Evolutionary conservation across 1,139 yeast genomes (phyloP).

Genomic region (Taphrina betulina): DNA sequence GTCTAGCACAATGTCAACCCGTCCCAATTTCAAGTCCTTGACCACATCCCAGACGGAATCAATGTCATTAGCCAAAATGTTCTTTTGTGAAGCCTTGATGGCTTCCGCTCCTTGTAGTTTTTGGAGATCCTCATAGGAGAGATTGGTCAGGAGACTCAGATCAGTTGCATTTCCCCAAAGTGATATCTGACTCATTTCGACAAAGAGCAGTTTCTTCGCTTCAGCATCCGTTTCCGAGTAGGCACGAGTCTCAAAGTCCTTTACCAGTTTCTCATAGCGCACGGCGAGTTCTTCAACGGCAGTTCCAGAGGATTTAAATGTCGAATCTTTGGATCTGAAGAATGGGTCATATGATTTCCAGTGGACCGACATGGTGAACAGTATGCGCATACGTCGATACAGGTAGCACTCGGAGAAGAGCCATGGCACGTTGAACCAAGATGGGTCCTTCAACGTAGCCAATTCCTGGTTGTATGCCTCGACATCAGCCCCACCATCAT

Average conservation of each 20-base stretch:
- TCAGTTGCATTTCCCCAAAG: slow-evolving; percentile 99
- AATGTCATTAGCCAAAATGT: slow-evolving; percentile 76
- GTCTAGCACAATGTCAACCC: slow-evolving; percentile 85
- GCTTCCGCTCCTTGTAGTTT: slow-evolving; percentile 82
- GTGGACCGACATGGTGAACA: slow-evolving; percentile 47
- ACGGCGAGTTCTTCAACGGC: slow-evolving; percentile 83
- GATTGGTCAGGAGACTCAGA: slow-evolving; percentile 76
- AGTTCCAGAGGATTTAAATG: slow-evolving; percentile 69
- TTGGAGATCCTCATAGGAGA: slow-evolving; percentile 78
- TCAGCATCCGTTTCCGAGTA: slow-evolving; percentile 46
- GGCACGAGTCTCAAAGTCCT: slow-evolving; percentile 43
- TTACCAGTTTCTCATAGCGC: slow-evolving; percentile 57
- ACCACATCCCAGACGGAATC: slow-evolving; percentile 60
- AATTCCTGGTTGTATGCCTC: slow-evolving; percentile 48
- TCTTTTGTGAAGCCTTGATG: slow-evolving; percentile 76
- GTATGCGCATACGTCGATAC: slow-evolving; percentile 62
- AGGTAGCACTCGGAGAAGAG: slow-evolving; percentile 78
- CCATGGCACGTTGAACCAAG: slow-evolving; percentile 95
- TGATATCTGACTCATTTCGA: slow-evolving; percentile 80
- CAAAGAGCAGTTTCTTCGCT: slow-evolving; percentile 49
- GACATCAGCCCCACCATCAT: slow-evolving; percentile 41
- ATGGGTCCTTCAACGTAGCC: slow-evolving; percentile 46
- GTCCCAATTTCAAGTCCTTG: slow-evolving; percentile 45
- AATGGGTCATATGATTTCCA: slow-evolving; percentile 74
- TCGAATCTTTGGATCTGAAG: slow-evolving; percentile 62